phyloP scores from a whole-genome alignment of 768 basidiomycete genomes.

The Cystobasidiopsis lactophilus region DNA sequence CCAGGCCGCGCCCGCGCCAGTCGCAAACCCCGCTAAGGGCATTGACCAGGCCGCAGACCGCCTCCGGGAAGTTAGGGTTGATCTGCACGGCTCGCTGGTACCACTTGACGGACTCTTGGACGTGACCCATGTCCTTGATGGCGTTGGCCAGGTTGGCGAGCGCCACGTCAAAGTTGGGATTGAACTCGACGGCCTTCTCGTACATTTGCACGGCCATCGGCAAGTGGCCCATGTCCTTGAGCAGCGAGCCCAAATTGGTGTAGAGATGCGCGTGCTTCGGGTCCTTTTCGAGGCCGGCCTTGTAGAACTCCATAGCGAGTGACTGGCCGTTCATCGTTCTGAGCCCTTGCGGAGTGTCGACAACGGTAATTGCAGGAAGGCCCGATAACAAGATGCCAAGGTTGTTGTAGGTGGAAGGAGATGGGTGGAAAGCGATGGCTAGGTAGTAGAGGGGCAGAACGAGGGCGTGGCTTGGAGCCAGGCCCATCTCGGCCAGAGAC shows the following conservation, averaged over 20 bases:
- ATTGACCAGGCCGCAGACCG: slow-evolving; percentile 32
- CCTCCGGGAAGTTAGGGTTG: slow-evolving; percentile 32
- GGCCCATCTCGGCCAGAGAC: slow-evolving; percentile 11
- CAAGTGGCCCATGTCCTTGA: slow-evolving; percentile 32
- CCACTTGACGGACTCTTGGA: slow-evolving; percentile 31
- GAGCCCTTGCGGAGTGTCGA: slow-evolving; percentile 7
- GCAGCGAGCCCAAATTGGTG: slow-evolving; percentile 33
- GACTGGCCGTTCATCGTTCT: slow-evolving; percentile 21
- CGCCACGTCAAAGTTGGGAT: slow-evolving; percentile 34
- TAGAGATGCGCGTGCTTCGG: slow-evolving; percentile 33
- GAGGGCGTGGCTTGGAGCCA: slow-evolving; percentile 22
- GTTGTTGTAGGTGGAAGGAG: slow-evolving; percentile 33
- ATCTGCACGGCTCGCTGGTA: slow-evolving; percentile 30
- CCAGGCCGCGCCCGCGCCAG: slow-evolving; percentile 29
- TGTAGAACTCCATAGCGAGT: slow-evolving; percentile 31
- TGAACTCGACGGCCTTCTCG: slow-evolving; percentile 26
- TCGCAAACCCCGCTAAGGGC: slow-evolving; percentile 32
- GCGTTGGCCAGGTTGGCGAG: slow-evolving; percentile 35
- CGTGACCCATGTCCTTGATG: slow-evolving; percentile 31
- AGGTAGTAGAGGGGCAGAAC: slow-evolving; percentile 33
- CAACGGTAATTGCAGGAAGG: slow-evolving; percentile 19
- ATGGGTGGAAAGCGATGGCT: slow-evolving; percentile 30
- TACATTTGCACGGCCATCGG: slow-evolving; percentile 31
- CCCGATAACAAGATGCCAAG: slow-evolving; percentile 32
- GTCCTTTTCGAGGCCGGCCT: slow-evolving; percentile 30